phyloP scores from a whole-genome alignment of 129 eudicot genomes.

The Helianthus annuus region HanXRQr2.0-SUNRISE NC_035445.2:172570781-172571280 shows the following conservation, averaged over 20 bases:
- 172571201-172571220: background rate
- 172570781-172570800: background rate
- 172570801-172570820: background rate
- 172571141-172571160: background rate
- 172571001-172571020: background rate
- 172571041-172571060: background rate
- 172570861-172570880: background rate
- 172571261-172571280: background rate
- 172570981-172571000: background rate
- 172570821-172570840: background rate
- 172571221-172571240: background rate
- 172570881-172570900: background rate
- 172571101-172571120: background rate
- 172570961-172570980: background rate
- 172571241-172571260: conserved; percentile 11
- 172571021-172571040: background rate
- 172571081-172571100: background rate
- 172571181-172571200: background rate
- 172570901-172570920: background rate
- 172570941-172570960: background rate
- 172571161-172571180: background rate
- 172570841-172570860: background rate
- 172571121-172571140: background rate
- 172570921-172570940: background rate
- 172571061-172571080: background rate